These are phyloP conservation scores for Suillus spraguei DNA, from an alignment of 768 basidiomycete species.

Conservation along the genomic window DNA sequence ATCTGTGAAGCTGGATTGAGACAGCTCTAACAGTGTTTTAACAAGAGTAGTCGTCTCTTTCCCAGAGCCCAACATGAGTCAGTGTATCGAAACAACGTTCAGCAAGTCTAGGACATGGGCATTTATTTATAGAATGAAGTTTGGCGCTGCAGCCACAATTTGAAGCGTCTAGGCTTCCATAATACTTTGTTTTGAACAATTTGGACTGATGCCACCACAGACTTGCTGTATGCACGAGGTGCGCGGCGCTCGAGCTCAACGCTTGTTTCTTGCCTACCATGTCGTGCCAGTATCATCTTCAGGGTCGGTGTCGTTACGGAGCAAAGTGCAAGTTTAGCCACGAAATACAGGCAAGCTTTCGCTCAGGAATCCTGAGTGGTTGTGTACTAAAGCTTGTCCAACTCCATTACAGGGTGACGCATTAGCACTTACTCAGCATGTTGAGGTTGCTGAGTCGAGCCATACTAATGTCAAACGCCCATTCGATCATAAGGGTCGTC, in stretches of 20 bases:
- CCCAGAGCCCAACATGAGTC: not conserved
- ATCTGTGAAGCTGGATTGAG: not conserved
- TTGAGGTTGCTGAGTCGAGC: not conserved
- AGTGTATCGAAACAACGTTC: not conserved
- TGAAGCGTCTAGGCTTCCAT: not conserved
- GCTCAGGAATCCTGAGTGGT: not conserved
- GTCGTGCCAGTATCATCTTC: constrained; percentile 24
- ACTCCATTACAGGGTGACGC: constrained; percentile 7
- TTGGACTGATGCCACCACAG: not conserved
- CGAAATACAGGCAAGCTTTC: constrained; percentile 15
- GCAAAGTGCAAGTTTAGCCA: constrained; percentile 29
- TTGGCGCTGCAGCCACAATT: not conserved
- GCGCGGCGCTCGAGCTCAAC: not conserved
- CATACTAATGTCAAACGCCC: not conserved
- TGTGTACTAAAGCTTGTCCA: not conserved
- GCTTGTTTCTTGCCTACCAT: not conserved
- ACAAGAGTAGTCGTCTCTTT: not conserved
- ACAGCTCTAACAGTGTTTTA: not conserved
- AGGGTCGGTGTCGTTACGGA: constrained; percentile 32
- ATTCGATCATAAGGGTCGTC: not conserved
- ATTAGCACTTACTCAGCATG: not conserved
- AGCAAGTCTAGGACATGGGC: not conserved
- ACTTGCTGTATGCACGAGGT: constrained; percentile 5
- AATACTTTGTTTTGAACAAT: constrained; percentile 1
- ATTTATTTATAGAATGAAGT: not conserved